Conservation (phyloP, 2,329 filamentous ascomycete species). For the Colletotrichum orbiculare region DNA sequence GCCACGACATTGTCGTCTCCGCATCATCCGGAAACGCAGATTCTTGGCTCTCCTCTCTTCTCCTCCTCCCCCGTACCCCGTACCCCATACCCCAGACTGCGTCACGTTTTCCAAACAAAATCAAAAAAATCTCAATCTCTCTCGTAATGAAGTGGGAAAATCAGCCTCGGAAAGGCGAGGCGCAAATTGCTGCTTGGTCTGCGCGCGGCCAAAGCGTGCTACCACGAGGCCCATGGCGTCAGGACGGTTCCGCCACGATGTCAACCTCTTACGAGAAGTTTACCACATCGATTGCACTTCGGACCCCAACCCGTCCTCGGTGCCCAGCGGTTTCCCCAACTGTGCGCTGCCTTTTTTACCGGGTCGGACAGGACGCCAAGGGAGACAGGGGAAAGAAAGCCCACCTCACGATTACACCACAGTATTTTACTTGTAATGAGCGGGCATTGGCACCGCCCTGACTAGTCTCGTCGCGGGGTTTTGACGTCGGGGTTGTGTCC, state of each 20-base stretch:
- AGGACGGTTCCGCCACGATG: slow-evolving; percentile 17
- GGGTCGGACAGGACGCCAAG: neutral
- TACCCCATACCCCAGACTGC: slow-evolving; percentile 25
- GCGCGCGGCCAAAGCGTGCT: slow-evolving; percentile 17
- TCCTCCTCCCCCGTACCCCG: slow-evolving; percentile 11
- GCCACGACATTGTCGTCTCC: neutral
- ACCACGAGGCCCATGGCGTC: slow-evolving; percentile 3
- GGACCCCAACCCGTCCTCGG: neutral
- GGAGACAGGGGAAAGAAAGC: neutral
- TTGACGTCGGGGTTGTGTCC: neutral
- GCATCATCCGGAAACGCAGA: neutral
- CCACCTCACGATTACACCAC: neutral
- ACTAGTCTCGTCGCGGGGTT: slow-evolving; percentile 3
- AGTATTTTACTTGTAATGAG: neutral
- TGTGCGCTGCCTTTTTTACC: slow-evolving; percentile 17
- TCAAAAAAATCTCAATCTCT: neutral
- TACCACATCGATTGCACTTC: slow-evolving; percentile 21
- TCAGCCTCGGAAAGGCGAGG: neutral
- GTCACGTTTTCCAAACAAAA: slow-evolving; percentile 5
- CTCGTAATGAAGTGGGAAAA: slow-evolving; percentile 3
- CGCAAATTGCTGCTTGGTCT: neutral
- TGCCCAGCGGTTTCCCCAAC: slow-evolving; percentile 18
- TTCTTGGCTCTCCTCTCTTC: neutral
- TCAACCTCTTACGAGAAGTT: slow-evolving; percentile 31
- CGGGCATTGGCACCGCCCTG: slow-evolving; percentile 17